Conservation (phyloP, 2,329 filamentous ascomycete species). For the Microsporum canis region DNA sequence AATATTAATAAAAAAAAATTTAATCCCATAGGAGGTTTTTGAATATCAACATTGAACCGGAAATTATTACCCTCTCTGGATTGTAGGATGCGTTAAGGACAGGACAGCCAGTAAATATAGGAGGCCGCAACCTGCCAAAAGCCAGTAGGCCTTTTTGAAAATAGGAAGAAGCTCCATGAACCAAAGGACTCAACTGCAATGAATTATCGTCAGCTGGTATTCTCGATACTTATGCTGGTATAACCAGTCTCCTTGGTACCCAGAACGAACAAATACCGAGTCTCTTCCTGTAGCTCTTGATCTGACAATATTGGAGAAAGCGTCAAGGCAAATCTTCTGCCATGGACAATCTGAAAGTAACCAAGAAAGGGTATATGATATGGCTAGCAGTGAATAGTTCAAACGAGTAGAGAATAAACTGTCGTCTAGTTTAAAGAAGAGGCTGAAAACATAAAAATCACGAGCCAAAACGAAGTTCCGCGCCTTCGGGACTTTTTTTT, state of each 20-base stretch:
- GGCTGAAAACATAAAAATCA: background rate
- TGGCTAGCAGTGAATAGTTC: background rate
- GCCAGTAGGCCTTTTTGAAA: constrained; percentile 44
- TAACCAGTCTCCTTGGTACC: too few species aligned
- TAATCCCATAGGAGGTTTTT: background rate
- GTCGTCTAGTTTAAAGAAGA: background rate
- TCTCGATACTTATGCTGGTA: background rate
- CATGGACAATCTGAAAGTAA: too few species aligned
- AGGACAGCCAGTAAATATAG: constrained; percentile 58
- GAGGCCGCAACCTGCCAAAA: constrained; percentile 48
- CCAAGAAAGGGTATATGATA: too few species aligned
- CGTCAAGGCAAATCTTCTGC: too few species aligned
- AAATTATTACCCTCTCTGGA: constrained; percentile 65
- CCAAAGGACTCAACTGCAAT: background rate
- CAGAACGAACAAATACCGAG: too few species aligned
- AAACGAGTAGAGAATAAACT: background rate
- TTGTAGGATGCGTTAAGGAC: constrained; percentile 53
- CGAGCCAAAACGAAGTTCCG: background rate
- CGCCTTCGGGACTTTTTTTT: background rate
- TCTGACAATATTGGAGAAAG: too few species aligned
- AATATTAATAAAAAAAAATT: constrained; percentile 34
- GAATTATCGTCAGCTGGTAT: background rate
- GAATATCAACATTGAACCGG: background rate
- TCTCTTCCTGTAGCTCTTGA: too few species aligned
- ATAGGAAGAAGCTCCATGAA: constrained; percentile 33